phyloP scores from a whole-genome alignment of 805 yeast species.

The Nakazawaea wyomingensis region DNA sequence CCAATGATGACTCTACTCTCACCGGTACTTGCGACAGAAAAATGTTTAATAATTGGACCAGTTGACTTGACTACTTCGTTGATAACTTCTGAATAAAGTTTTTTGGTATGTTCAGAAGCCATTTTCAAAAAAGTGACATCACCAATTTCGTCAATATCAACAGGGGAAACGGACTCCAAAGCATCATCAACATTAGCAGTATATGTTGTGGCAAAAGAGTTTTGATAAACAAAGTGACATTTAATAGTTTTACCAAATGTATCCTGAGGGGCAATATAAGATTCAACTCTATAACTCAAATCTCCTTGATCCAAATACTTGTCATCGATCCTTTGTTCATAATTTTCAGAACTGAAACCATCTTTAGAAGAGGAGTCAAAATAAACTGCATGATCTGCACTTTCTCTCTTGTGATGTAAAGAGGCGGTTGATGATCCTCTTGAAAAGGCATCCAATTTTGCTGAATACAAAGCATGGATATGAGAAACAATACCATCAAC shows the following conservation, averaged over 20 bases:
- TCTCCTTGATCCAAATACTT: conserved; percentile 59
- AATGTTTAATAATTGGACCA: conserved; percentile 91
- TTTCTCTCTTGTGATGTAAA: conserved; percentile 75
- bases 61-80: conserved; percentile 63
- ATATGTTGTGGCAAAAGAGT: conserved; percentile 5
- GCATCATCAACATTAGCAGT: too few species aligned
- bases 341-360: conserved; percentile 37
- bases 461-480: conserved; percentile 84
- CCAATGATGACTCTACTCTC: conserved; percentile 90
- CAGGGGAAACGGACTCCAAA: too few species aligned
- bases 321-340: conserved; percentile 78
- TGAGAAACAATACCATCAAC: conserved; percentile 77
- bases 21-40: conserved; percentile 69
- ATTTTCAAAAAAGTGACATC: conserved; percentile 74
- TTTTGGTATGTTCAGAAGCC: conserved; percentile 75
- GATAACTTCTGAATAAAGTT: conserved; percentile 68
- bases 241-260: conserved; percentile 39
- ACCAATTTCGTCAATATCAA: conserved; percentile 65
- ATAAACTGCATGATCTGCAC: conserved; percentile 83
- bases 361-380: conserved; percentile 70
- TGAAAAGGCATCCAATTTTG: conserved; percentile 86
- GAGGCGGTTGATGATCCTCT: conserved; percentile 49
- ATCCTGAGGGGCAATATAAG: conserved; percentile 62
- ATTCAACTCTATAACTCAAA: conserved; percentile 63
- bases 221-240: conserved; percentile 78